phyloP scores from a whole-genome alignment of 2,329 filamentous ascomycete species.

The Cladosporium austrohemisphaericum region DNA sequence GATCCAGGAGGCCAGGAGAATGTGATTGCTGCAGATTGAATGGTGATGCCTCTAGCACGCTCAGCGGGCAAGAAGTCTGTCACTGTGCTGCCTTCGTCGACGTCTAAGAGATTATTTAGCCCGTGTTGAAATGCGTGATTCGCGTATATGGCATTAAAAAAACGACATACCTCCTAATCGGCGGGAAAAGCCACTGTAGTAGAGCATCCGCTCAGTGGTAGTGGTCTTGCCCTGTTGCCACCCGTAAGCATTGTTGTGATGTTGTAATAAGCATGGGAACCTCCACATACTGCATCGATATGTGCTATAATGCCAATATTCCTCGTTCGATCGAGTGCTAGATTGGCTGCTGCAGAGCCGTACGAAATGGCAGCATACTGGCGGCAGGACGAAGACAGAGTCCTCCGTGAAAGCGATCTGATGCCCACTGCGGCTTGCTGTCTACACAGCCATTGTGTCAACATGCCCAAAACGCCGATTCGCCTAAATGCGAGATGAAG shows the following conservation, averaged over 20 bases:
- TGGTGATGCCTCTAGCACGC: constrained; percentile 88
- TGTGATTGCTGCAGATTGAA: constrained; percentile 93
- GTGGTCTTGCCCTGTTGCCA: constrained; percentile 77
- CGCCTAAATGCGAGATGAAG: not conserved
- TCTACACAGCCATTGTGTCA: constrained; percentile 22
- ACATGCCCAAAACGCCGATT: constrained; percentile 1
- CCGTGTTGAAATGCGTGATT: not conserved
- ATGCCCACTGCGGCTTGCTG: constrained; percentile 14
- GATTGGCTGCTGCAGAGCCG: constrained; percentile 9
- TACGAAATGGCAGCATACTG: constrained; percentile 11
- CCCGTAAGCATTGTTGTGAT: no score
- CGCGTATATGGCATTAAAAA: not conserved
- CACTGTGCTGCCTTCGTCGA: constrained; percentile 93
- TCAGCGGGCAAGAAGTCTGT: constrained; percentile 96
- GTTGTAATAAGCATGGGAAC: not conserved
- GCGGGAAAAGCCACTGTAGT: constrained; percentile 85
- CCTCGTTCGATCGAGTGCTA: constrained; percentile 53
- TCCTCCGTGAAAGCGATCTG: constrained; percentile 6
- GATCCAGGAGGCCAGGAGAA: constrained; percentile 76
- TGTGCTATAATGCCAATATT: constrained; percentile 99
- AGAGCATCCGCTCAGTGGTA: constrained; percentile 98
- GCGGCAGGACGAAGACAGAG: constrained; percentile 12
- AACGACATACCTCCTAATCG: constrained; percentile 64
- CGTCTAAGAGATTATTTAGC: constrained; percentile 61
- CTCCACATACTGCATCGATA: constrained; percentile 71